Evolutionary conservation across 1,284 basidiomycete genomes (phyloP), one percentile per base, ranked within the genome.

Genomic region (Rhodotorula sp.): DNA sequence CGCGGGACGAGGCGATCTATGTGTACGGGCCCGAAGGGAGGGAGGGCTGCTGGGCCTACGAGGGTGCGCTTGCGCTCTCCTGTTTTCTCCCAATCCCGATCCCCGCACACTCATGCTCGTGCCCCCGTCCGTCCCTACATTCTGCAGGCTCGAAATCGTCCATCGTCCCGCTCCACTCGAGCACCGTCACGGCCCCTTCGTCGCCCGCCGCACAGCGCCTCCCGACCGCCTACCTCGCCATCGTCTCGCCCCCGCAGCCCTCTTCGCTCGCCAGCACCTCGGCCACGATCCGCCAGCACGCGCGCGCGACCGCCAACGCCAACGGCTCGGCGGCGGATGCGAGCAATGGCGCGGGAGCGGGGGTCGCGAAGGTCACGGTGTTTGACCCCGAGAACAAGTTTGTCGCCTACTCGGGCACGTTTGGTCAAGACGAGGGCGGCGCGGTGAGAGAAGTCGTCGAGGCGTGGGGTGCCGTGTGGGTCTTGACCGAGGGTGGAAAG

Each of bases 371-470:
- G 77, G 87, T 99, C 54, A 91, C 91, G 0, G 86, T 99, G 2
- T 91, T 99, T 75, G 95, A 99, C 80, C 87, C 91, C 42, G 91
- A 94, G 80, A 97, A 96, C 83, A 95, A 95, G 83, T 87, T 96
- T 62, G 87, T 97, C 10, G 91, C 91, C 7, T 71, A 68, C 58
- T 88, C 88, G 0, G 89, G 88, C 12, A 86, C 90, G 7, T 92
- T 93, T 78, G 86, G 87, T 48, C 87, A 89, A 74, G 59, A 55
- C 44, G 27, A 48, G 23, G 25, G 60, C 34, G 21, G 61, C 41
- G 92, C 92, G 17, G 89, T 96, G 13, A 84, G 90, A 61, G 89
- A 90, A 46, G 85, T 96, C 0, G 86, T 95, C 67, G 90, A 88
- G 27, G 88, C 88, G 58, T 93, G 90, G 89, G 90, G 88, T 0